These are phyloP conservation scores for Tubosaeta sp. DNA, from an alignment of 768 basidiomycete genomes.

Conservation along the genomic window DNA sequence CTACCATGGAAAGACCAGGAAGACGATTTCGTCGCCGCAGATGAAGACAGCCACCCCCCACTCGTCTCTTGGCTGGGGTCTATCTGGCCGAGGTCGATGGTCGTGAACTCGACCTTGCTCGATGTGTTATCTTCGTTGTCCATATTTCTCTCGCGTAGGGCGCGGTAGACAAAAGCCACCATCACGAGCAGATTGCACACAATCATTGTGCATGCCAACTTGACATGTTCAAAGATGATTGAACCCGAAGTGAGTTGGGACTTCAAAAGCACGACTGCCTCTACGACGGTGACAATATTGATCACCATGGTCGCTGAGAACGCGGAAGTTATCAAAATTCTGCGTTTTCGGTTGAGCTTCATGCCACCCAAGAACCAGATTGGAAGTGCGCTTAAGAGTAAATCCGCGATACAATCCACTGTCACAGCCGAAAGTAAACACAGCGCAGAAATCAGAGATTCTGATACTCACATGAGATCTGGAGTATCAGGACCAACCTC, in stretches of 20 bases:
- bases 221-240: conserved; percentile 22
- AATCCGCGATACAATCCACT: conserved; percentile 22
- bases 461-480: conserved; percentile 11
- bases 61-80: conserved; percentile 1
- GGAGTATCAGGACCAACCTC: conserved; percentile 1
- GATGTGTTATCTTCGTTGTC: not conserved
- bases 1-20: conserved; percentile 8
- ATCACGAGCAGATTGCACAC: conserved; percentile 27
- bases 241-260: conserved; percentile 1
- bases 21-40: not conserved
- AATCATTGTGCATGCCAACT: conserved; percentile 15
- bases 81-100: conserved; percentile 4
- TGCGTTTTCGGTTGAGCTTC: conserved; percentile 13
- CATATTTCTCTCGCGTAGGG: not conserved
- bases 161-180: conserved; percentile 16
- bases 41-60: not conserved
- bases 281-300: conserved; percentile 14
- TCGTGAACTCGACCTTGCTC: conserved; percentile 11
- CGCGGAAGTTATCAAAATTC: conserved; percentile 14
- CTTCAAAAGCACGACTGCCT: conserved; percentile 7
- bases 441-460: not conserved
- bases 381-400: conserved; percentile 19
- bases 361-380: conserved; percentile 12
- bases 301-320: conserved; percentile 24
- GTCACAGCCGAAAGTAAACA: not conserved